These are phyloP conservation scores for Malassezia brasiliensis DNA, from an alignment of 1,284 basidiomycete genomes.

Conservation along the genomic window DNA sequence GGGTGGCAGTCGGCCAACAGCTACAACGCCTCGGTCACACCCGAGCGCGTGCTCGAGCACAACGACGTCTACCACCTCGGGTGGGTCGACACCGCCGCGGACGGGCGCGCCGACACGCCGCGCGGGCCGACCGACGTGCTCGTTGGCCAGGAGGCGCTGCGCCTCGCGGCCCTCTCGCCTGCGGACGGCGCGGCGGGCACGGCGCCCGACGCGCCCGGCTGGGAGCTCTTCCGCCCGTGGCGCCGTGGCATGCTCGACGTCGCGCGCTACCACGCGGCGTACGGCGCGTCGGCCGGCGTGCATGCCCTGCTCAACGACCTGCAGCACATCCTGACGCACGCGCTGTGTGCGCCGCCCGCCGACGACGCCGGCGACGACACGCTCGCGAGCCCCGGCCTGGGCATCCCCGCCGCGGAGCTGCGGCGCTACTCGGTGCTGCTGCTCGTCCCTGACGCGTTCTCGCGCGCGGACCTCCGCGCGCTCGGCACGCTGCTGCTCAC, in stretches of 20 bases:
- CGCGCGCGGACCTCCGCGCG: conserved; percentile 70
- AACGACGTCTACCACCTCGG: conserved; percentile 43
- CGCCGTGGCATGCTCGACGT: conserved; percentile 33
- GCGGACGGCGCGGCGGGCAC: conserved; percentile 2
- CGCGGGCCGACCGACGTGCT: conserved; percentile 22
- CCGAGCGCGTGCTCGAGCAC: conserved; percentile 39
- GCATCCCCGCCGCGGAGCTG: conserved; percentile 24
- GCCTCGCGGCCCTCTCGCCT: conserved; percentile 28
- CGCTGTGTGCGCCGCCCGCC: conserved; percentile 34
- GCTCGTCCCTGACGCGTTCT: conserved; percentile 85
- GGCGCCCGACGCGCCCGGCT: conserved; percentile 7
- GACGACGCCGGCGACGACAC: conserved; percentile 20
- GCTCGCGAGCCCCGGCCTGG: conserved; percentile 29
- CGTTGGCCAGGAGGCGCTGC: conserved; percentile 39
- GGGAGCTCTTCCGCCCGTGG: conserved; percentile 44
- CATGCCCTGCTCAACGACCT: conserved; percentile 38
- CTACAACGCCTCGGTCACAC: conserved; percentile 38
- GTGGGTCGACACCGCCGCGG: conserved; percentile 29
- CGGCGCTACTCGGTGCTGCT: conserved; percentile 66
- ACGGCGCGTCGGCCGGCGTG: conserved; percentile 30
- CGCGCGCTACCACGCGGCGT: conserved; percentile 33
- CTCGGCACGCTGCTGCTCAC: conserved; percentile 66
- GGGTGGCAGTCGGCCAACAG: conserved; percentile 35
- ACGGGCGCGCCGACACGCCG: conserved; percentile 5
- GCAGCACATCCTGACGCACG: conserved; percentile 31